These are phyloP conservation scores for Medicago arabica DNA, from an alignment of 306 rosid species.

Conservation along the genomic window DNA sequence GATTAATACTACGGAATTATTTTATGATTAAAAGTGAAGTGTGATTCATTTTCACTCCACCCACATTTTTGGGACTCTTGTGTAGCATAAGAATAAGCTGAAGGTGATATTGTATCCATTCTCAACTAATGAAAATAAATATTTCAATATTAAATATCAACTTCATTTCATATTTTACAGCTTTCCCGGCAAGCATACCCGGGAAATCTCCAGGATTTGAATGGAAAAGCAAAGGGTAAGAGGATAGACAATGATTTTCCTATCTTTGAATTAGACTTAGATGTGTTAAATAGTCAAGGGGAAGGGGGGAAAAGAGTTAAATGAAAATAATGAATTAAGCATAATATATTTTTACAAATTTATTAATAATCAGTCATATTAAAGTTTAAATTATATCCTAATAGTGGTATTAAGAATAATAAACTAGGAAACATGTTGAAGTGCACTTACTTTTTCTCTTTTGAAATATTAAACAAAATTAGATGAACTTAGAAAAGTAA, in stretches of 20 bases:
- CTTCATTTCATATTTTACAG: background rate
- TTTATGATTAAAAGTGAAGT: background rate
- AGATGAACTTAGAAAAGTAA: background rate
- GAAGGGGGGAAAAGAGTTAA: background rate
- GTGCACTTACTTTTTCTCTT: background rate
- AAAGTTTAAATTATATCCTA: slow-evolving; percentile 14
- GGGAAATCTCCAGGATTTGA: background rate
- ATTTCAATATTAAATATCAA: slow-evolving; percentile 2
- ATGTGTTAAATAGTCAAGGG: slow-evolving; percentile 14
- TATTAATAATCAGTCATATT: background rate
- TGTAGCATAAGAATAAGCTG: slow-evolving; percentile 18
- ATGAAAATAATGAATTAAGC: background rate
- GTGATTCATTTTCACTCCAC: slow-evolving; percentile 17
- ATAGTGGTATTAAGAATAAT: slow-evolving; percentile 20
- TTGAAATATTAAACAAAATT: background rate
- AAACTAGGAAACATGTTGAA: slow-evolving; percentile 17
- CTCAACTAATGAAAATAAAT: slow-evolving; percentile 16
- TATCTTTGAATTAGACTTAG: background rate
- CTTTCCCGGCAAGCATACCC: background rate
- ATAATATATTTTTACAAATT: background rate
- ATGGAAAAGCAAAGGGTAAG: background rate
- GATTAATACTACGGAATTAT: background rate
- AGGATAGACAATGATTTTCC: background rate
- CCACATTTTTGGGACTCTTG: background rate
- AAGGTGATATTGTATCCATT: slow-evolving; percentile 7